Evolutionary conservation across 768 basidiomycete species (phyloP).

Genomic region (Multifurca ochricompacta): DNA sequence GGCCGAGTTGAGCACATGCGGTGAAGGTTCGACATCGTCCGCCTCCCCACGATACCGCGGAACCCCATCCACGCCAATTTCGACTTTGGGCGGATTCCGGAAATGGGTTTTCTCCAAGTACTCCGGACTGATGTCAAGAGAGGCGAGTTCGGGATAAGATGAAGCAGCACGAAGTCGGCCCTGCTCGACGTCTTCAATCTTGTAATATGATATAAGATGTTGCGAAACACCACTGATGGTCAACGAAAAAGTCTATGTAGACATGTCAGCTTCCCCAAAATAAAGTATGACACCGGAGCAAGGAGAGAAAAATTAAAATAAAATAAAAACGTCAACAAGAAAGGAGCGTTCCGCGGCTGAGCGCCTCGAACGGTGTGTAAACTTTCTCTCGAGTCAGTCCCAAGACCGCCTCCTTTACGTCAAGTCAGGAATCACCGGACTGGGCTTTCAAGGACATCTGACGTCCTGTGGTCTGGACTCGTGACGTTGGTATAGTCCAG

Average conservation of each 20-base stretch:
- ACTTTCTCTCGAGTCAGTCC: not conserved
- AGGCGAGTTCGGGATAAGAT: constrained; percentile 77
- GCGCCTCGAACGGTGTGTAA: not conserved
- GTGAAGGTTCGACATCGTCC: constrained; percentile 45
- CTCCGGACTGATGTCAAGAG: constrained; percentile 78
- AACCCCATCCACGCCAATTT: constrained; percentile 75
- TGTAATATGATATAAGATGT: constrained; percentile 93
- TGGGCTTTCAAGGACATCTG: not conserved
- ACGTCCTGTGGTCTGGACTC: not conserved
- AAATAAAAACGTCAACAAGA: not conserved
- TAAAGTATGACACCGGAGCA: not conserved
- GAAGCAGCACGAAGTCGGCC: constrained; percentile 86
- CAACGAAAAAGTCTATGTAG: constrained; percentile 77
- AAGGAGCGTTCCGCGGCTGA: not conserved
- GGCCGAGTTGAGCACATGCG: constrained; percentile 25
- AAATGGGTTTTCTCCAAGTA: constrained; percentile 91
- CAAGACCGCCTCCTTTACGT: constrained; percentile 9
- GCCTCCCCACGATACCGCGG: constrained; percentile 79
- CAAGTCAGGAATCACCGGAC: constrained; percentile 4
- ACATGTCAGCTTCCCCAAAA: constrained; percentile 9
- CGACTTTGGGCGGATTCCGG: constrained; percentile 82
- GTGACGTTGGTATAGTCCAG: not conserved
- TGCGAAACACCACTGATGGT: constrained; percentile 79
- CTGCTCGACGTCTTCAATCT: constrained; percentile 80
- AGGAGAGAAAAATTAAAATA: no score